phyloP scores from a whole-genome alignment of 345 rosid genomes.

The Bretschneidera sinensis region DNA sequence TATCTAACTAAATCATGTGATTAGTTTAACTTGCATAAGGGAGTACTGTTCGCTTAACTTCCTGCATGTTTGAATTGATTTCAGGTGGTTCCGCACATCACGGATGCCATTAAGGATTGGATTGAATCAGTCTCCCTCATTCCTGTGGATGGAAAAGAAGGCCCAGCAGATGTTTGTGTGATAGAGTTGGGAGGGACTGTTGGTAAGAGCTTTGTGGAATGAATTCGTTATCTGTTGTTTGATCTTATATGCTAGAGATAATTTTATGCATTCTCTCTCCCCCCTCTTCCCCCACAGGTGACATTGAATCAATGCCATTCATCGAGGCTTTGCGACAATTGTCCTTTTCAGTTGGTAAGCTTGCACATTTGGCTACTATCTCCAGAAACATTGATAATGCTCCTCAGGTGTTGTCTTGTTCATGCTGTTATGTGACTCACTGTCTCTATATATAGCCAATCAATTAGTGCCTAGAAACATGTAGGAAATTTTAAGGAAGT shows the following conservation, averaged over 20 bases:
- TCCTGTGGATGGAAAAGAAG: slow-evolving; percentile 92
- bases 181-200: slow-evolving; percentile 98
- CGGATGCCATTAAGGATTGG: slow-evolving; percentile 93
- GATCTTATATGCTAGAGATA: background rate
- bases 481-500: too few relatives aligned
- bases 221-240: slow-evolving; percentile 11
- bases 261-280: background rate
- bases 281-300: slow-evolving; percentile 40
- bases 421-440: too few relatives aligned
- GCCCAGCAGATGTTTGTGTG: slow-evolving; percentile 89
- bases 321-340: slow-evolving; percentile 94
- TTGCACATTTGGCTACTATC: slow-evolving; percentile 6
- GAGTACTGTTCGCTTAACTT: slow-evolving; percentile 1
- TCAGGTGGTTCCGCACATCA: slow-evolving; percentile 95
- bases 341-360: slow-evolving; percentile 86
- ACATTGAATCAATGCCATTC: slow-evolving; percentile 97
- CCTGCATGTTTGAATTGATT: slow-evolving; percentile 15
- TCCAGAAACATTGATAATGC: background rate
- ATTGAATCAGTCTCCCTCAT: slow-evolving; percentile 62
- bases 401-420: too few relatives aligned
- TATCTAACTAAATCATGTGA: background rate
- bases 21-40: slow-evolving; percentile 5
- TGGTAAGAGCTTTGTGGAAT: slow-evolving; percentile 49
- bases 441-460: too few relatives aligned
- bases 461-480: background rate